phyloP scores from a whole-genome alignment of 2,329 filamentous ascomycete genomes.

The Trichophaea hybrida region DNA sequence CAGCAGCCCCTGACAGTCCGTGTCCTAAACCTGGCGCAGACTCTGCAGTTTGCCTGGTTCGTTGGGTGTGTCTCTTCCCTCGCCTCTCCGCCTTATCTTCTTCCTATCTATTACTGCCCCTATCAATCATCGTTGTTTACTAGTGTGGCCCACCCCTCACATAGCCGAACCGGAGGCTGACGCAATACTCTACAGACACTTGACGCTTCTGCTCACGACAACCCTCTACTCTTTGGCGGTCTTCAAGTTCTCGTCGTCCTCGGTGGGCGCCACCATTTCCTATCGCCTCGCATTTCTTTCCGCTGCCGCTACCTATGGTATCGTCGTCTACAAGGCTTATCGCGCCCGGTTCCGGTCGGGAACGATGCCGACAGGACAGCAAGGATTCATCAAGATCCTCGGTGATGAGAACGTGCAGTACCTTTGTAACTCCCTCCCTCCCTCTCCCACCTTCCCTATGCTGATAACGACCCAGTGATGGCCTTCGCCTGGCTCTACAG shows the following conservation, averaged over 20 bases:
- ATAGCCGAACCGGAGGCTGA: neutral
- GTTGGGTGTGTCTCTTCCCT: constrained; percentile 49
- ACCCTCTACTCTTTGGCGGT: constrained; percentile 74
- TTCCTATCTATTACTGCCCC: neutral
- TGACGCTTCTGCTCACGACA: constrained; percentile 70
- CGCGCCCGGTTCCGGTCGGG: constrained; percentile 54
- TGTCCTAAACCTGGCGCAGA: constrained; percentile 65
- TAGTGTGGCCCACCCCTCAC: neutral
- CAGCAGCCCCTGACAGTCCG: constrained; percentile 55
- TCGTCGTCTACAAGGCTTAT: constrained; percentile 96
- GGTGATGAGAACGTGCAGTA: constrained; percentile 97
- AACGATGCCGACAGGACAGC: constrained; percentile 30
- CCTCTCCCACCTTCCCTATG: constrained; percentile 3
- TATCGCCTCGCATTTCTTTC: constrained; percentile 86
- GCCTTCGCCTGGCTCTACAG: constrained; percentile 88
- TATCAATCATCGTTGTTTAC: neutral
- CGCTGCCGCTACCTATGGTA: constrained; percentile 85
- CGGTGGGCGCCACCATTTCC: constrained; percentile 59
- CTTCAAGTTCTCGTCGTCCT: constrained; percentile 75
- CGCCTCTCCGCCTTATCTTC: neutral
- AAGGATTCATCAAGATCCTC: constrained; percentile 50
- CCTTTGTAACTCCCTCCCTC: constrained; percentile 49
- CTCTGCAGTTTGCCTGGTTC: constrained; percentile 84
- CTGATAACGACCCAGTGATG: constrained; percentile 49
- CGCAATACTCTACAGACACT: constrained; percentile 45